phyloP scores from a whole-genome alignment of 192 early-diverging fungal genomes.

The Podila epicladia region DNA sequence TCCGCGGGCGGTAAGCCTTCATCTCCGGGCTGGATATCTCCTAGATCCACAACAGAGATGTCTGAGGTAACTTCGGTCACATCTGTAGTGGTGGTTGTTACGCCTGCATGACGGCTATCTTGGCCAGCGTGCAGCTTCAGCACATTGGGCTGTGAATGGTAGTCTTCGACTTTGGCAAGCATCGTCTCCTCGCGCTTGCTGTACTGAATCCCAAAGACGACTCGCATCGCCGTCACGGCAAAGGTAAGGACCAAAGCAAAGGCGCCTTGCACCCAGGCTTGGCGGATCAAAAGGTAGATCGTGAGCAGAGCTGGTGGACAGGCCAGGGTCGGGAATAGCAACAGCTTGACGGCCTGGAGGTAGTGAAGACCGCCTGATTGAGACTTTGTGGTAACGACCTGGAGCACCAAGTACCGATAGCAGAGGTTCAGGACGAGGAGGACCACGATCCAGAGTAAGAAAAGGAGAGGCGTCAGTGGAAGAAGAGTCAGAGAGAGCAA shows the following conservation, averaged over 20 bases:
- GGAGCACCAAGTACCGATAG: constrained; percentile 22
- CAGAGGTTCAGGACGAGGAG: constrained; percentile 11
- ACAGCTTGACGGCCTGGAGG: constrained; percentile 16
- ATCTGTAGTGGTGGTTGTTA: not conserved
- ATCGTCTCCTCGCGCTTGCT: constrained; percentile 29
- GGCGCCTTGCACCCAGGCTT: constrained; percentile 16
- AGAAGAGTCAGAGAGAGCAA: constrained; percentile 12
- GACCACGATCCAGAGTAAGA: constrained; percentile 21
- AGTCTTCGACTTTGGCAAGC: constrained; percentile 11
- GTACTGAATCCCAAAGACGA: constrained; percentile 11
- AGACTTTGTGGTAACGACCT: constrained; percentile 33
- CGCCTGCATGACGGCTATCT: not conserved
- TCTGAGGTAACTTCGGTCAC: no score
- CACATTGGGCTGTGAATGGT: not conserved
- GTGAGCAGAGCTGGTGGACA: constrained; percentile 12
- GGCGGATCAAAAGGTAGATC: constrained; percentile 3
- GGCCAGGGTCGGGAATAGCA: constrained; percentile 16
- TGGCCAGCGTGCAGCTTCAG: not conserved
- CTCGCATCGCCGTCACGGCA: not conserved
- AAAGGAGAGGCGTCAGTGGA: constrained; percentile 18
- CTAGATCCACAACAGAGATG: not conserved
- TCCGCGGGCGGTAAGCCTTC: no score
- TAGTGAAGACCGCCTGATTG: constrained; percentile 33
- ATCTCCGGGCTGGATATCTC: not conserved
- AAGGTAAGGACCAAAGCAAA: constrained; percentile 1